Base-by-base conservation (phyloP, 139 green algal genomes). In the Coelastrella sp. region DNA sequence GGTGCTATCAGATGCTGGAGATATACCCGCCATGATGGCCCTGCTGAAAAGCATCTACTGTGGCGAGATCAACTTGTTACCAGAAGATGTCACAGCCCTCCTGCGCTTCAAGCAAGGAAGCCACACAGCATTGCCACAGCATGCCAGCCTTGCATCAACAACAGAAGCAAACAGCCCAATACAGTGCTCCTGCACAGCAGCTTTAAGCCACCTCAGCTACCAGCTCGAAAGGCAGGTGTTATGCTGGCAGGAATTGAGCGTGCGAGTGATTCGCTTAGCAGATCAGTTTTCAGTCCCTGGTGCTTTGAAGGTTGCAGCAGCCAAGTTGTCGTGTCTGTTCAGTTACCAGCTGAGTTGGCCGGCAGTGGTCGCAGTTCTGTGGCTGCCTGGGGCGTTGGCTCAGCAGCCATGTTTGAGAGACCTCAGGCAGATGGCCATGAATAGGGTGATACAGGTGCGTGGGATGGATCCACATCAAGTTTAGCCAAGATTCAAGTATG, bases 1-100 rank as follows among this genome's bases (percentile, higher is more conserved):
- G 15, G 41, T 60, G 25, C 69, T 79, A 43, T 38, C 69, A 37
- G 43, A 62, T 8, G 25, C 25, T 30, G 43, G 62, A 1, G 69
- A 79, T 8, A 7, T 79, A 25, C 69, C 41, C 37, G 69, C 69
- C 23, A 79, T 79, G 69, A 9, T 79, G 13, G 69, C 69, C 4
- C 40, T 79, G 21, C 40, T 79, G 25, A 79, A 79, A n/a, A 62
- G 69, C 23, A 79, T 79, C 38, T 79, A 79, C 69, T 38, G n/a
- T 4, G 53, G 43, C 4, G 69, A 79, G 6, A 8, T 79, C n/a
- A 38, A 38, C 25, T 25, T 60, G n/a, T 41, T 25, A 3, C 11
- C 41, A 11, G 32, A n/a, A 9, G 69, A 79, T 62, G 8, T 34
- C 69, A 62, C 13, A 25, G 25, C 27, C 32, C 32, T 17, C 7